A percentile compares a stretch with the other conserved stretches of the same genome.
These are phyloP conservation scores for Phytophthora cryptogea DNA, from an alignment of 352 stramenopile genomes.

Conservation along the genomic window DNA sequence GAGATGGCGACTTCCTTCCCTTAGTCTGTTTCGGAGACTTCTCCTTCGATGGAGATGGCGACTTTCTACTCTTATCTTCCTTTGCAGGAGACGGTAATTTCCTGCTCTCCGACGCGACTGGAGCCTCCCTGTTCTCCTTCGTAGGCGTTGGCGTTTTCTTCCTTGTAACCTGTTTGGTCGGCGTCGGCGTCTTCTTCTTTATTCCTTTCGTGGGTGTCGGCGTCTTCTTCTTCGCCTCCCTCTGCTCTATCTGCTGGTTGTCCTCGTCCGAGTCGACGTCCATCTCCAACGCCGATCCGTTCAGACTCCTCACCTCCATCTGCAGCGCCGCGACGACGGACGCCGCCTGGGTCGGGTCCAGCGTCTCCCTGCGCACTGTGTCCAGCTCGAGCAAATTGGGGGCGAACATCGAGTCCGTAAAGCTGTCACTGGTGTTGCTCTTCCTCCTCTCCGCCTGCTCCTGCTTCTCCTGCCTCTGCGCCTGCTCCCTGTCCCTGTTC, in stretches of 20 bases:
- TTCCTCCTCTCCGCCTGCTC: background rate
- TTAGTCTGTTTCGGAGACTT: too few species aligned
- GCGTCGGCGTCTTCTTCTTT: background rate
- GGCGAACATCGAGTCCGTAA: conserved; percentile 58
- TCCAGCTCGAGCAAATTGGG: conserved; percentile 45
- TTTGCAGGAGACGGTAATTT: conserved; percentile 7
- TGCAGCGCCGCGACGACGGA: conserved; percentile 50
- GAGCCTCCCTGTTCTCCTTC: conserved; percentile 11
- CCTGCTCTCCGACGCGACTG: background rate
- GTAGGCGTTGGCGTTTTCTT: conserved; percentile 9
- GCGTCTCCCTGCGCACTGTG: conserved; percentile 40
- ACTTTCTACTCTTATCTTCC: conserved; percentile 3
- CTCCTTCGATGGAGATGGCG: conserved; percentile 15
- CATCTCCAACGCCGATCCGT: conserved; percentile 12
- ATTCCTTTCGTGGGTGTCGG: background rate
- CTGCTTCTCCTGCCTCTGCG: background rate
- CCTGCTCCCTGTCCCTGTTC: conserved; percentile 4
- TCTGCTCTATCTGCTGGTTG: background rate
- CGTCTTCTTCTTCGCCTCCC: background rate
- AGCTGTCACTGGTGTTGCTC: conserved; percentile 45
- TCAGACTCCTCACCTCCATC: conserved; percentile 22
- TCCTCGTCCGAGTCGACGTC: conserved; percentile 13
- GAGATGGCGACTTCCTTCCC: background rate
- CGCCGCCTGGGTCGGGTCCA: conserved; percentile 54
- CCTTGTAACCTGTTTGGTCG: conserved; percentile 5